Evolutionary conservation across 768 basidiomycete species (phyloP), one percentile per base, ranked within the genome.

Genomic region (Gelatoporia subvermispora): DNA sequence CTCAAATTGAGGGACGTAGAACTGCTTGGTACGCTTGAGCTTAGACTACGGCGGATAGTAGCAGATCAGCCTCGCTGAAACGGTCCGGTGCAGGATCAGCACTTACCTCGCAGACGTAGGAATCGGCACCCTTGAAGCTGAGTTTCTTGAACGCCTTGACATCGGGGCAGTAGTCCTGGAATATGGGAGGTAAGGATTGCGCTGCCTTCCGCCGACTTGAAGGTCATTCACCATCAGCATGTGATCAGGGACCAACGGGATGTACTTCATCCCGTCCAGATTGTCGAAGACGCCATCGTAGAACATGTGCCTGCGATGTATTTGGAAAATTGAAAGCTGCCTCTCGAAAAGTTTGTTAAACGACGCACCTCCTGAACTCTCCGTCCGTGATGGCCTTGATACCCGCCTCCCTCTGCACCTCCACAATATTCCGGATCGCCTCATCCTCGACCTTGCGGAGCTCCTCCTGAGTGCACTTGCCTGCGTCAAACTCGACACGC

Each of bases 221-320:
- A 25, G 9, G n/a, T 2, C 41, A 50, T 49, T 55, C 35, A 75
- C 78, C 72, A 78, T 81, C 67, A 49, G 20, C 37, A 38, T 31
- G 25, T 11, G 28, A 37, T 4, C 28, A 18, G 15, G 15, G 44
- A 58, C 66, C 28, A 73, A 71, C 5, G 76, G 74, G 45, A 80
- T 66, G 50, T 64, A 67, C 43, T 69, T 70, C 78, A 85, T 84
- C 41, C 84, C 84, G 43, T 81, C 77, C 35, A 87, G 63, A 45
- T 75, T 80, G 56, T 85, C 75, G 60, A 84, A 84, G 24, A 85
- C 79, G 17, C 83, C 83, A 40, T 85, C 79, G 47, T 71, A 83
- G 61, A 81, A 85, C 64, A 74, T 67, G 39, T 69, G 69, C 55
- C 82, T 82, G 59, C 18, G 16, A 10, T 24, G 3, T 2, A 2